phyloP scores from a whole-genome alignment of 2,329 filamentous ascomycete genomes.

The Exophiala bonariae region DNA sequence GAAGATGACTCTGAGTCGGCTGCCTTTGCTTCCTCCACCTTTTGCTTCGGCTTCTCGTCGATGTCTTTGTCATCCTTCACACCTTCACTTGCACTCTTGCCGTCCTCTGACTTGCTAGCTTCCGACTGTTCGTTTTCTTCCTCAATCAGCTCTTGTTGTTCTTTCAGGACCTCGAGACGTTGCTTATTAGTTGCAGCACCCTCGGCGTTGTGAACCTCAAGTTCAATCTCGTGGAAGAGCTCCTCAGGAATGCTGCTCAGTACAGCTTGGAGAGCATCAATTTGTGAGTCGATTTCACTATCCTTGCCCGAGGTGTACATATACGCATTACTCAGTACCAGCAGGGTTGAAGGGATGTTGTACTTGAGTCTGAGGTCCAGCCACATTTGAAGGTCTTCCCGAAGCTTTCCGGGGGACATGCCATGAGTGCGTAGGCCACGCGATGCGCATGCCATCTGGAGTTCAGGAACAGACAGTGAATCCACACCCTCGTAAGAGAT shows the following conservation, averaged over 20 bases:
- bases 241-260: slow-evolving; percentile 95
- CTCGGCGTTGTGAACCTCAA: slow-evolving; percentile 95
- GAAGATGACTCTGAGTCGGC: slow-evolving; percentile 57
- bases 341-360: slow-evolving; percentile 90
- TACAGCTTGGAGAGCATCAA: slow-evolving; percentile 89
- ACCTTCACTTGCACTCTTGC: slow-evolving; percentile 62
- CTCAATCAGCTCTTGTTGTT: slow-evolving; percentile 96
- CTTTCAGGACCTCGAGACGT: slow-evolving; percentile 94
- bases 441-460: slow-evolving; percentile 88
- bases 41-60: slow-evolving; percentile 77
- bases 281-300: slow-evolving; percentile 79
- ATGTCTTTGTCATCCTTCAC: slow-evolving; percentile 83
- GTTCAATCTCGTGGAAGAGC: slow-evolving; percentile 98
- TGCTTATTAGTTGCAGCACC: slow-evolving; percentile 98
- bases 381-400: slow-evolving; percentile 91
- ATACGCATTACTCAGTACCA: slow-evolving; percentile 96
- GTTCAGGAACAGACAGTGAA: slow-evolving; percentile 85
- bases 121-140: slow-evolving; percentile 94
- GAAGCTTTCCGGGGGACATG: slow-evolving; percentile 81
- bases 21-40: slow-evolving; percentile 49
- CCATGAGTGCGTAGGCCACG: slow-evolving; percentile 92
- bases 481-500: slow-evolving; percentile 94
- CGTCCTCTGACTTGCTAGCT: slow-evolving; percentile 69
- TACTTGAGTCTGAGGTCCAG: slow-evolving; percentile 89
- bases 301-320: slow-evolving; percentile 91